Conservation (phyloP, 2,329 filamentous ascomycete species). For the Keithomyces neogunnii region DNA sequence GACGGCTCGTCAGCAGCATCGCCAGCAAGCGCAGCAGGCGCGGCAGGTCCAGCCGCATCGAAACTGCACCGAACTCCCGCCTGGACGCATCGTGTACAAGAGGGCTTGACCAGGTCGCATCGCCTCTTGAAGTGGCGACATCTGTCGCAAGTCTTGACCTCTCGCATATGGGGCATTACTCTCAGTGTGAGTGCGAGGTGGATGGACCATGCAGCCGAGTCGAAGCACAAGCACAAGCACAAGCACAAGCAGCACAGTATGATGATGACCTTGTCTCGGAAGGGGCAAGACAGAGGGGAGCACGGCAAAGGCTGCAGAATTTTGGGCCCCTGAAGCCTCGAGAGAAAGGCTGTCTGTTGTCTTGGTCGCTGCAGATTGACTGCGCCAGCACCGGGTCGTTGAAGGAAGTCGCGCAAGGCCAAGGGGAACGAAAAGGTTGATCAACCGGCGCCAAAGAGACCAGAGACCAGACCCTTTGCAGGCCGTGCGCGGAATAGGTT, state of each 20-base stretch:
- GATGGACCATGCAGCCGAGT: background rate
- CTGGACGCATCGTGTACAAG: constrained; percentile 25
- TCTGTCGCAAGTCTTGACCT: constrained; percentile 27
- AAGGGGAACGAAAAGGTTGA: too few species aligned
- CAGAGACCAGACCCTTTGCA: too few species aligned
- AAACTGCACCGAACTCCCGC: constrained; percentile 25
- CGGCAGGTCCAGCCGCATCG: constrained; percentile 8
- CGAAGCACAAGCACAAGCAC: background rate
- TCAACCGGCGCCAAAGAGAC: too few species aligned
- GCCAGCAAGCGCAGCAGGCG: background rate
- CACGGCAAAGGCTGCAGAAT: too few species aligned
- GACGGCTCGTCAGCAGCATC: background rate
- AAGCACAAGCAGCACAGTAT: background rate
- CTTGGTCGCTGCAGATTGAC: background rate
- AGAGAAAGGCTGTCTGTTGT: background rate
- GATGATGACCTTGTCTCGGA: background rate
- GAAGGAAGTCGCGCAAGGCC: background rate
- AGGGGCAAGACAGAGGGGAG: too few species aligned
- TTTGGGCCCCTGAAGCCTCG: too few species aligned
- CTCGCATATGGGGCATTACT: constrained; percentile 22
- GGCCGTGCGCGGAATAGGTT: background rate
- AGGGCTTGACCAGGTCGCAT: constrained; percentile 25
- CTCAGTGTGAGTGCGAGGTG: background rate
- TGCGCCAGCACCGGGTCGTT: background rate
- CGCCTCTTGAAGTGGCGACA: constrained; percentile 28